Conservation (phyloP, 176 grass and related monocot genomes). For the Aegilops tauschii region DNA sequence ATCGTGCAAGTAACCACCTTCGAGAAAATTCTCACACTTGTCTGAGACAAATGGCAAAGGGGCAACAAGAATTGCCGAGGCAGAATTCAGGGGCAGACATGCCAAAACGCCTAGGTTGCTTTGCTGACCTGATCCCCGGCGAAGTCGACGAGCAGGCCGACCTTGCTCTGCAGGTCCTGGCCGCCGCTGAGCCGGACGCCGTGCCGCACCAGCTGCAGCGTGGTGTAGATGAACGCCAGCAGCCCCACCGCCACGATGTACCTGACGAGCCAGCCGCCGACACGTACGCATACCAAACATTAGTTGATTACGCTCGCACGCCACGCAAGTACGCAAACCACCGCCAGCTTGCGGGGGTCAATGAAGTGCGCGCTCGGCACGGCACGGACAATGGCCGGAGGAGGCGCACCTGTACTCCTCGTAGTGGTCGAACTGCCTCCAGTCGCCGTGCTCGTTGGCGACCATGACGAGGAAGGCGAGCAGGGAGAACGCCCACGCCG, state of each 20-base stretch:
- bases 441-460: slow-evolving; percentile 70
- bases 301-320: background rate
- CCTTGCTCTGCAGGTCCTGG: slow-evolving; percentile 48
- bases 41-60: background rate
- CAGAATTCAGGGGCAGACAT: background rate
- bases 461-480: slow-evolving; percentile 53
- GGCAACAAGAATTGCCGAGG: background rate
- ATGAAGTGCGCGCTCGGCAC: background rate
- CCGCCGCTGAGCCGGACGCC: slow-evolving; percentile 50
- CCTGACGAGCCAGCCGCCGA: slow-evolving; percentile 26
- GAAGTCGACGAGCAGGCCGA: slow-evolving; percentile 60
- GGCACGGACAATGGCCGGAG: background rate
- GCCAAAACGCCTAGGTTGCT: background rate
- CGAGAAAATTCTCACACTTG: too few species aligned
- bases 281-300: background rate
- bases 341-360: background rate
- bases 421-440: slow-evolving; percentile 63
- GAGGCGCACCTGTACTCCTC: slow-evolving; percentile 51
- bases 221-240: slow-evolving; percentile 65
- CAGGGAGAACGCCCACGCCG: slow-evolving; percentile 44
- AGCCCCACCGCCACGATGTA: slow-evolving; percentile 68
- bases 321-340: background rate
- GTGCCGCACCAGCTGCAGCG: slow-evolving; percentile 60
- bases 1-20: background rate
- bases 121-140: slow-evolving; percentile 70